Evolutionary conservation across 225 moss, liverwort and hornwort species (phyloP), one percentile per base, ranked within the genome.

Genomic region (Polytrichum commune): DNA sequence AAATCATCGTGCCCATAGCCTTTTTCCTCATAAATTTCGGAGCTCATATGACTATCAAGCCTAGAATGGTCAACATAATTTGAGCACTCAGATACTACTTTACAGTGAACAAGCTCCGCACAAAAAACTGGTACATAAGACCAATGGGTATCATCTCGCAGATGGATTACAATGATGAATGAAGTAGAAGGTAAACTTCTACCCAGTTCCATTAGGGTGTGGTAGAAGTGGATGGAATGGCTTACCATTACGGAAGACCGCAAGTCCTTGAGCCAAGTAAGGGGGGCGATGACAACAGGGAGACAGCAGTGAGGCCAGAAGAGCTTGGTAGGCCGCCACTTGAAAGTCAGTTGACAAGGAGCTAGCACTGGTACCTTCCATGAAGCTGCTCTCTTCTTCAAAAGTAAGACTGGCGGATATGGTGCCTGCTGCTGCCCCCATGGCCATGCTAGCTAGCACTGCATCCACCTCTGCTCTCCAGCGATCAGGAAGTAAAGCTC

Each of bases 271-370:
- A 19, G 95, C 94, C 67, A 98, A 85, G 80, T 91, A 87, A 29
- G 93, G 98, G 27, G 98, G 98, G 19, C 98, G 93, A 81, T 98
- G 95, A 79, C 93, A 93, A 69, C 98, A 98, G 26, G 98, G 98
- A 56, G 98, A 98, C 1, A 98, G 88, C 67, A 98, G 85, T 33
- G 98, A 95, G 24, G 95, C 92, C 80, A 98, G 77, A 65, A 95
- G 78, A 20, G 98, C 91, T 87, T 91, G 91, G 76, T 95, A 98
- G 30, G 98, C 93, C 65, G 98, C 95, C 75, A 91, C 90, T 77
- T 89, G 98, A 78, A 98, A 93, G 53, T 88, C 88, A 68, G 78
- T 77, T 19, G 91, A 90, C 53, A 89, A 88, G 26, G 81, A 76
- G 38, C 79, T 81, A 62, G 90, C 66, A 13, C 65, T 84, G 69